Conservation (phyloP, 257 asterid genomes). For the Nicotiana obtusifolia region DNA sequence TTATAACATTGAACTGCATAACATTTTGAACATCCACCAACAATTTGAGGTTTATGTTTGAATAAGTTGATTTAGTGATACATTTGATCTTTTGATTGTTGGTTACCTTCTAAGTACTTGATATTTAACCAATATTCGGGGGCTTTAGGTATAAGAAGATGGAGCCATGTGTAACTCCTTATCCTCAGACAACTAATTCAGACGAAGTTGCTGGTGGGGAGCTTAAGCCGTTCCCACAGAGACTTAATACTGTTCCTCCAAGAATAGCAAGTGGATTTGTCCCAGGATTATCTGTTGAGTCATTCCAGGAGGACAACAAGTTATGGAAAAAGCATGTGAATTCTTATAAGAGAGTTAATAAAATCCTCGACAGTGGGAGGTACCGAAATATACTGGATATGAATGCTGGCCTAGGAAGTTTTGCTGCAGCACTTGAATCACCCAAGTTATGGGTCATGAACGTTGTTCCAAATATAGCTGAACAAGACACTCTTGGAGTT, state of each 20-base stretch:
- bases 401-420: constrained; percentile 49
- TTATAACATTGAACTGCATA: background rate
- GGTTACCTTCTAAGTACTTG: background rate
- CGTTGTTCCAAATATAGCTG: constrained; percentile 38
- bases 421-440: constrained; percentile 41
- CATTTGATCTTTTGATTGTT: background rate
- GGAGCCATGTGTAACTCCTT: constrained; percentile 34
- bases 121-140: background rate
- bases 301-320: constrained; percentile 28
- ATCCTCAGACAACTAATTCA: constrained; percentile 20
- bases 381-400: constrained; percentile 45
- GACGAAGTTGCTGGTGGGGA: constrained; percentile 40
- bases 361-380: constrained; percentile 25
- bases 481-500: constrained; percentile 34
- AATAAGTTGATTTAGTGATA: background rate
- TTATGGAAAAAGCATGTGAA: constrained; percentile 34
- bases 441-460: constrained; percentile 45
- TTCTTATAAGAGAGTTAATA: constrained; percentile 28
- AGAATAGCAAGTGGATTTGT: constrained; percentile 28
- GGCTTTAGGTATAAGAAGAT: constrained; percentile 34
- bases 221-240: constrained; percentile 31
- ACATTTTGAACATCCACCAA: background rate
- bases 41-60: background rate
- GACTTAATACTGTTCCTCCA: constrained; percentile 36
- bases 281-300: constrained; percentile 28